Base-by-base conservation (phyloP, 352 stramenopile species). In the Globisporangium spiculum region DNA sequence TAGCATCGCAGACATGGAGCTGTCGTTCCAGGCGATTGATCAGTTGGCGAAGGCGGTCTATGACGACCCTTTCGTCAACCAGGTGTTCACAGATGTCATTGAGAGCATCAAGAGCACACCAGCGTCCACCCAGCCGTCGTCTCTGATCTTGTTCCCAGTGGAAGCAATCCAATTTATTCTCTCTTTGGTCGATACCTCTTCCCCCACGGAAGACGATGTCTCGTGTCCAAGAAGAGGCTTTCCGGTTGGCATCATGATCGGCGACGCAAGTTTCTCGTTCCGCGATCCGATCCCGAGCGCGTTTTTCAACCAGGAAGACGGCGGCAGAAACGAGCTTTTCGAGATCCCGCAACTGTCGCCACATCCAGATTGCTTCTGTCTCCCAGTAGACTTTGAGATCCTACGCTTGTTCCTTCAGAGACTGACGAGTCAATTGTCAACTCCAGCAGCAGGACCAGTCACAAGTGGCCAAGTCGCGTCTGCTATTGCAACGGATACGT, bases 361-460 rank as follows among this genome's bases (percentile, higher is more conserved):
- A 8, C 84, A 92, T 44, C 85, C 85, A 18, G 82, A 95, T 27
- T 95, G 87, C 34, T 94, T 94, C 61, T 94, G 87, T 38, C 73
- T 94, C 18, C 85, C 87, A 12, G 79, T 93, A 0, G 87, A 94
- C 67, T 91, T 94, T 34, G 80, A 88, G 56, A 78, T 93, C 34
- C 71, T 94, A 12, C 55, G 77, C 30, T 20, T 78, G 3, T 84
- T 88, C 32, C 74, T 91, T 36, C 22, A 77, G 10, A 56, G 73
- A 27, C 66, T 84, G 18, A 34, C 27, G 18, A 3, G 36, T 41
- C 18, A 36, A 14, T 60, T 60, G 7, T 32, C 22, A 27, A 30
- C 20, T 38, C 4, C 52, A 8, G 9, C 57, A 61, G 12, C 30
- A 20, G n/a, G 2, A 7, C 5, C 34, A 55, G 2, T 7, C 10